Evolutionary conservation across 2,329 filamentous ascomycete species (phyloP).

Genomic region (Monilinia fructigena): DNA sequence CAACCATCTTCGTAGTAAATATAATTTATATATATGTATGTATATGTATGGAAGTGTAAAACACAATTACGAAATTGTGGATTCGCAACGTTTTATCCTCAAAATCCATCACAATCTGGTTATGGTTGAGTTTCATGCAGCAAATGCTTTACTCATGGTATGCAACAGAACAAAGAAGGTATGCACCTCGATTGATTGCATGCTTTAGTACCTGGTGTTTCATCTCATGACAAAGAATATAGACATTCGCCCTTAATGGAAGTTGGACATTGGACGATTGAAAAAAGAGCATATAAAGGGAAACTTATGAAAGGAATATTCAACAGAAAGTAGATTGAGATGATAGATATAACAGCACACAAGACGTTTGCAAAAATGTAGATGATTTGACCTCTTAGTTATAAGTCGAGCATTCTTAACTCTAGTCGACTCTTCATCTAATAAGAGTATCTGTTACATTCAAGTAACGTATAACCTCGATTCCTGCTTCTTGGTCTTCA

Average conservation of each 20-base stretch:
- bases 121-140: neutral
- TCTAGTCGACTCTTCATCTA: neutral
- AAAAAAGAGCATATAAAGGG: neutral
- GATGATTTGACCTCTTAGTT: neutral
- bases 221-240: conserved; percentile 4
- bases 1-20: no score
- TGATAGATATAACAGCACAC: neutral
- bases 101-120: no score
- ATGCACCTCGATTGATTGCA: neutral
- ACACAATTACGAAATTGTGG: neutral
- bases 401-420: conserved; percentile 1
- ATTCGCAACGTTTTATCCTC: neutral
- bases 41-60: neutral
- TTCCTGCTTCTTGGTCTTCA: neutral
- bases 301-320: neutral
- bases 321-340: neutral
- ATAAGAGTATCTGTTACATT: conserved; percentile 5
- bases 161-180: neutral
- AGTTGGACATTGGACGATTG: neutral
- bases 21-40: no score
- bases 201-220: neutral
- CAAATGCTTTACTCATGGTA: conserved; percentile 1
- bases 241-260: neutral
- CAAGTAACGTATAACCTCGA: neutral
- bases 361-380: neutral